Evolutionary conservation across 2,329 filamentous ascomycete species (phyloP), one percentile per base, ranked within the genome.

Genomic region (Epichloe brachyelytri): DNA sequence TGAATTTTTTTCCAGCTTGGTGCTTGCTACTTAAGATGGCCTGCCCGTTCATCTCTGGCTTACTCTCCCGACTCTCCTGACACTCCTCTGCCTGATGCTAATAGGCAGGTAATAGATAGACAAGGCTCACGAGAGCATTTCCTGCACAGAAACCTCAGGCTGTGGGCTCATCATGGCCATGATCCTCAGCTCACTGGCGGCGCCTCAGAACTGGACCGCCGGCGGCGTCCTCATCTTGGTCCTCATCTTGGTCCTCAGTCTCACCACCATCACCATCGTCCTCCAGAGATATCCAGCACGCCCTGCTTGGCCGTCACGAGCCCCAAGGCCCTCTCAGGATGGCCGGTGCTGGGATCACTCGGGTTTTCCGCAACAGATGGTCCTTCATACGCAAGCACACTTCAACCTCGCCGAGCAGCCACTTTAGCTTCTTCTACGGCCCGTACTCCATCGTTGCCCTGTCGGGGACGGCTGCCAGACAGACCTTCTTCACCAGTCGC

Each of bases 371-470:
- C 3, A 53, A 64, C 15, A 65, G 74, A 49, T 68, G 65, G 60
- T 67, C 71, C 26, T 78, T 75, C 57, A 68, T 70, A 49, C 57
- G 56, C 17, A 51, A 65, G n/a, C 64, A 64, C 10, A 56, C 56
- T 6, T 55, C 54, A 14, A 54, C 62, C 7, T 65, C 65, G 0
- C 48, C 55, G 5, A 68, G 64, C 1, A 71, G 72, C 26, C 71
- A 71, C 46, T 78, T 76, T 55, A 71, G 66, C 48, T 77, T 76
- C 56, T 71, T 71, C 54, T 69, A 71, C 3, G 75, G 75, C 0
- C 58, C 65, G 5, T 64, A 71, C 51, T 65, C 64, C 2, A 66
- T 77, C 12, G 61, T 78, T 8, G 71, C 65, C 2, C 46, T 78
- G 11, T 67, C 65, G 4, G 73, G 75, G 2, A 62, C 67, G 3